Percentiles rank a stretch among this genome's conserved stretches.
These are phyloP conservation scores for Lentinula aciculospora DNA, from an alignment of 768 basidiomycete species.

Conservation along the genomic window DNA sequence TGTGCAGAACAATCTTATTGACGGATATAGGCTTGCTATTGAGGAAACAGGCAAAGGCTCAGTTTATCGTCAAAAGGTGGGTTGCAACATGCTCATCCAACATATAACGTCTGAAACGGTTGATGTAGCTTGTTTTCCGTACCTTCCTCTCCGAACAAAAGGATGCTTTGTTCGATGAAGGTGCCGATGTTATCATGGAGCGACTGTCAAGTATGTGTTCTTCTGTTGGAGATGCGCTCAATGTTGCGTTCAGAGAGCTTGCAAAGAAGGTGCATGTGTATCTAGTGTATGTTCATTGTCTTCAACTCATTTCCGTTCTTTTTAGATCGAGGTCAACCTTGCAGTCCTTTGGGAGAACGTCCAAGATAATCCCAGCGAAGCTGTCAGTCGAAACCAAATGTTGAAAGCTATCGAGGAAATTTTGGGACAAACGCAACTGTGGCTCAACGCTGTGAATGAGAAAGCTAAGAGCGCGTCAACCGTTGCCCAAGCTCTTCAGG, in stretches of 20 bases:
- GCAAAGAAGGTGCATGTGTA: slow-evolving; percentile 44
- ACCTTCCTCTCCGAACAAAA: slow-evolving; percentile 36
- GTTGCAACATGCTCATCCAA: neutral
- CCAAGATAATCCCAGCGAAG: slow-evolving; percentile 42
- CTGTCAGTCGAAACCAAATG: slow-evolving; percentile 30
- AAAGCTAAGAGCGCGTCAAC: slow-evolving; percentile 12
- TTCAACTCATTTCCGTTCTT: neutral
- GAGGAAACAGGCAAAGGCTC: slow-evolving; percentile 49
- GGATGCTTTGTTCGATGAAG: slow-evolving; percentile 46
- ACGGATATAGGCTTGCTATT: slow-evolving; percentile 51
- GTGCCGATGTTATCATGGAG: slow-evolving; percentile 44
- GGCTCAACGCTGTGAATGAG: slow-evolving; percentile 33
- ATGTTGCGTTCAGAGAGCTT: slow-evolving; percentile 38
- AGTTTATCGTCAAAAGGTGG: slow-evolving; percentile 56
- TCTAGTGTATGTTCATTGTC: neutral
- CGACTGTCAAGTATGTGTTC: slow-evolving; percentile 40
- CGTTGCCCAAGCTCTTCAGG: neutral
- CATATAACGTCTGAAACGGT: neutral
- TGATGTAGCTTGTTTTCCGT: slow-evolving; percentile 40
- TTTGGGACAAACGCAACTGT: slow-evolving; percentile 36
- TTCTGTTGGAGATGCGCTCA: slow-evolving; percentile 44
- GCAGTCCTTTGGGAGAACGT: slow-evolving; percentile 56
- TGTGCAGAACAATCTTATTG: slow-evolving; percentile 42
- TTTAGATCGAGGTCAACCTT: slow-evolving; percentile 46
- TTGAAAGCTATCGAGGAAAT: slow-evolving; percentile 32